These are phyloP conservation scores for Aureobasidium uvarum DNA, from an alignment of 2,329 filamentous ascomycete genomes.

Conservation along the genomic window DNA sequence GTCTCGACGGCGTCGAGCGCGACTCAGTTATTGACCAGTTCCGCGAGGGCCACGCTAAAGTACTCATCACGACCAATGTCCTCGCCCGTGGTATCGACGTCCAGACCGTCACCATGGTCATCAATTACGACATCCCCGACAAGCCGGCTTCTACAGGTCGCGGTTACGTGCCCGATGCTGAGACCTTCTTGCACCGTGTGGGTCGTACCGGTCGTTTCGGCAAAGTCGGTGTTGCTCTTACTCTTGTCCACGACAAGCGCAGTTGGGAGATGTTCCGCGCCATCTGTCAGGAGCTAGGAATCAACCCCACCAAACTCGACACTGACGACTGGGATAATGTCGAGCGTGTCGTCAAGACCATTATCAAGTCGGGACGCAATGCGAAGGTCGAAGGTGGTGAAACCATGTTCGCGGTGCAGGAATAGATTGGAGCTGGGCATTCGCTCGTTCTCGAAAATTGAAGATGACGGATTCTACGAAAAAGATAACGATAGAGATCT, in stretches of 20 bases:
- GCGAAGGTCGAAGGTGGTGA: slow-evolving; percentile 4
- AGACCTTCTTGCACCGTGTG: slow-evolving; percentile 97
- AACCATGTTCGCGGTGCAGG: neutral
- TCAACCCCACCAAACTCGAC: slow-evolving; percentile 76
- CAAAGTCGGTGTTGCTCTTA: slow-evolving; percentile 92
- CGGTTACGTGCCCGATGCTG: slow-evolving; percentile 59
- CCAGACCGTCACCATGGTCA: slow-evolving; percentile 90
- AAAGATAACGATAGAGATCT: slow-evolving; percentile 4
- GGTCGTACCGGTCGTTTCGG: slow-evolving; percentile 96
- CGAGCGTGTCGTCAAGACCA: slow-evolving; percentile 75
- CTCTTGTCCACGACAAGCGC: slow-evolving; percentile 82
- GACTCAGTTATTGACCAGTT: slow-evolving; percentile 85
- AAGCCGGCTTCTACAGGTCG: slow-evolving; percentile 49
- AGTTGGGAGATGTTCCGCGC: slow-evolving; percentile 75
- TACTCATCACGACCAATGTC: slow-evolving; percentile 97
- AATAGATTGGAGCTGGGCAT: neutral
- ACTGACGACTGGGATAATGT: slow-evolving; percentile 89
- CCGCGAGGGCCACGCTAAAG: slow-evolving; percentile 82
- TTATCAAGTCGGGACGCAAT: slow-evolving; percentile 62
- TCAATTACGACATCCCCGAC: slow-evolving; percentile 76
- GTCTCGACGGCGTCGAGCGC: slow-evolving; percentile 77
- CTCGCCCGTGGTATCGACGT: slow-evolving; percentile 94
- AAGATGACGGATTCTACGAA: neutral
- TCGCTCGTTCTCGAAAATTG: neutral
- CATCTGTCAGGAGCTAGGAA: slow-evolving; percentile 79